A percentile compares a stretch with the other conserved stretches of the same genome.
These are phyloP conservation scores for Plectranthus barbatus DNA, from an alignment of 257 asterid species.

Conservation along the genomic window DNA sequence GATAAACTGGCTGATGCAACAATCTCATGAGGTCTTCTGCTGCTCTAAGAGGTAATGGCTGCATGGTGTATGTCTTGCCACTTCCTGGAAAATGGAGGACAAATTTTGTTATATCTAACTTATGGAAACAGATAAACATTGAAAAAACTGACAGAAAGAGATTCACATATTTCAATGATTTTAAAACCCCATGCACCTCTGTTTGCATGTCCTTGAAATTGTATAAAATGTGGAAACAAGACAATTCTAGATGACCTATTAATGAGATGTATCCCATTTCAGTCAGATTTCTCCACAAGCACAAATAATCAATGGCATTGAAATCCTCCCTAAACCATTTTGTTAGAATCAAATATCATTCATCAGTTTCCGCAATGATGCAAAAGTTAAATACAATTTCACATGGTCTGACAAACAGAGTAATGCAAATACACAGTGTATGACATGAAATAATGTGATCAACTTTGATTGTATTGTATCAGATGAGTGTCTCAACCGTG, in stretches of 20 bases:
- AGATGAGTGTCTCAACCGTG: background rate
- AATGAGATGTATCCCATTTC: background rate
- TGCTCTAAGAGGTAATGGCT: constrained; percentile 96
- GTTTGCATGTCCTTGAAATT: too few relatives aligned
- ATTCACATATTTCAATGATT: constrained; percentile 2
- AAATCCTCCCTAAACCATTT: background rate
- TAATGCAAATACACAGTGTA: background rate
- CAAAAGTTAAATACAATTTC: too few relatives aligned
- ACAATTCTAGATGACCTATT: background rate
- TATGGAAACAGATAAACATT: background rate
- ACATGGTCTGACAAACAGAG: background rate
- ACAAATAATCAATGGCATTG: background rate
- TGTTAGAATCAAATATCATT: background rate
- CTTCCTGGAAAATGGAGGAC: constrained; percentile 50
- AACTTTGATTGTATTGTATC: background rate
- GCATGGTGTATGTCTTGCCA: constrained; percentile 98
- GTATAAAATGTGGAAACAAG: background rate
- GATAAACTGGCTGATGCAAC: constrained; percentile 86
- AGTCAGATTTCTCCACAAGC: background rate
- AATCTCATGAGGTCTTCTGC: constrained; percentile 83
- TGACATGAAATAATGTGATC: background rate
- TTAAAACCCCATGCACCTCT: too few relatives aligned
- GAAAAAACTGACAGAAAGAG: background rate
- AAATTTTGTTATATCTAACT: background rate
- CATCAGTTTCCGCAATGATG: background rate